Conservation (phyloP, 495 filamentous ascomycete genomes). For the Articulospora tetracladia region DNA sequence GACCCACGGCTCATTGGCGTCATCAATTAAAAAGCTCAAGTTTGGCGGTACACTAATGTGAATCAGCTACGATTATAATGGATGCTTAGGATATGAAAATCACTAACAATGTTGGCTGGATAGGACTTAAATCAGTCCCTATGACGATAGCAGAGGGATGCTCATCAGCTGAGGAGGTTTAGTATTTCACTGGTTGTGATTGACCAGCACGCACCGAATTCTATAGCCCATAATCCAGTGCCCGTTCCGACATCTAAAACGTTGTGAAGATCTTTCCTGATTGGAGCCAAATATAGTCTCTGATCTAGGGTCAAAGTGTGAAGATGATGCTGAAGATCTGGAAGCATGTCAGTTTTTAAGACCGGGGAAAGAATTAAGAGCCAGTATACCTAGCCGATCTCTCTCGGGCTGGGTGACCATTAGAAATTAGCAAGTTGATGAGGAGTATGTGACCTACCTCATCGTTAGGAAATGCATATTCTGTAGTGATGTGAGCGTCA, state of each 20-base stretch:
- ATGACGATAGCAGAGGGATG: slow-evolving; percentile 46
- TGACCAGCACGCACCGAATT: slow-evolving; percentile 34
- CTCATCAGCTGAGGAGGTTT: slow-evolving; percentile 18
- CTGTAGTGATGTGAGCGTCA: slow-evolving; percentile 10
- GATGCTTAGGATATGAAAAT: too few relatives aligned
- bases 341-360: background rate
- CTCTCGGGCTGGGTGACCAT: slow-evolving; percentile 9
- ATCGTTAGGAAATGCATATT: slow-evolving; percentile 25
- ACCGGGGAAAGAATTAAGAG: background rate
- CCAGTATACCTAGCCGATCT: slow-evolving; percentile 23
- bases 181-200: background rate
- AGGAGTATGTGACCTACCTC: slow-evolving; percentile 11
- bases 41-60: slow-evolving; percentile 48
- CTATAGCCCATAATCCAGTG: slow-evolving; percentile 54
- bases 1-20: slow-evolving; percentile 49
- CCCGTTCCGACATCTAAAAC: slow-evolving; percentile 57
- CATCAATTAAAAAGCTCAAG: slow-evolving; percentile 45
- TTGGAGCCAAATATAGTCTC: slow-evolving; percentile 39
- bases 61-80: background rate
- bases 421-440: background rate
- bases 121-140: slow-evolving; percentile 40
- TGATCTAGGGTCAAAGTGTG: slow-evolving; percentile 43
- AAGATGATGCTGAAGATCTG: slow-evolving; percentile 37
- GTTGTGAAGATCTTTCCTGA: slow-evolving; percentile 30
- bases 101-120: slow-evolving; percentile 20